Evolutionary conservation across 2,329 filamentous ascomycete species (phyloP).

Genomic region (Sarocladiaceae sp.): DNA sequence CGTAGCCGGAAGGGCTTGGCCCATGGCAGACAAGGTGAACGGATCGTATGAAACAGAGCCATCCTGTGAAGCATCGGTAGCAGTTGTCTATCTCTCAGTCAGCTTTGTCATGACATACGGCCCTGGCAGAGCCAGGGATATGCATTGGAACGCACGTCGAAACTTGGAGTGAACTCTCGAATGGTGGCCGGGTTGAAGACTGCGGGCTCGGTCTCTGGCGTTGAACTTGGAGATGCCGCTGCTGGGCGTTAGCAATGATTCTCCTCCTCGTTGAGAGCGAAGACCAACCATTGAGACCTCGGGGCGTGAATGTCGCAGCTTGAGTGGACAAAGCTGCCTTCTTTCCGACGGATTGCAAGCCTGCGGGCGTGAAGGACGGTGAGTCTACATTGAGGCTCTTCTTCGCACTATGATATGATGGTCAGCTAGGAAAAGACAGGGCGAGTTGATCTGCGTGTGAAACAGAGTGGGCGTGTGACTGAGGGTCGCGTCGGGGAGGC

Average conservation of each 20-base stretch:
- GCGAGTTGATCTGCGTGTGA: too few relatives aligned
- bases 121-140: too few relatives aligned
- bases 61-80: constrained; percentile 45
- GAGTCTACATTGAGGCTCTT: constrained; percentile 92
- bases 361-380: constrained; percentile 80
- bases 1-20: constrained; percentile 41
- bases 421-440: constrained; percentile 5
- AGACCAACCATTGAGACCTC: constrained; percentile 42
- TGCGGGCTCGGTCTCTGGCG: constrained; percentile 35
- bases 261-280: not conserved
- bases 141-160: constrained; percentile 40
- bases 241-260: constrained; percentile 9
- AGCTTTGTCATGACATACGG: not conserved
- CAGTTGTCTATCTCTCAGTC: constrained; percentile 22
- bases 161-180: constrained; percentile 54
- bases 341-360: constrained; percentile 45
- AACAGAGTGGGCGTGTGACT: too few relatives aligned
- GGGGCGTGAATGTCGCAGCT: constrained; percentile 76
- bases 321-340: constrained; percentile 80
- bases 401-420: constrained; percentile 32
- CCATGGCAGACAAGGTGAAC: constrained; percentile 54
- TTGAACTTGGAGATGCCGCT: constrained; percentile 31
- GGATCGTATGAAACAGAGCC: constrained; percentile 47
- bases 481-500: too few relatives aligned
- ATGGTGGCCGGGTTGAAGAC: constrained; percentile 52